Conservation (phyloP, 192 early-diverging fungal species). For the Umbelopsis sp. region DNA sequence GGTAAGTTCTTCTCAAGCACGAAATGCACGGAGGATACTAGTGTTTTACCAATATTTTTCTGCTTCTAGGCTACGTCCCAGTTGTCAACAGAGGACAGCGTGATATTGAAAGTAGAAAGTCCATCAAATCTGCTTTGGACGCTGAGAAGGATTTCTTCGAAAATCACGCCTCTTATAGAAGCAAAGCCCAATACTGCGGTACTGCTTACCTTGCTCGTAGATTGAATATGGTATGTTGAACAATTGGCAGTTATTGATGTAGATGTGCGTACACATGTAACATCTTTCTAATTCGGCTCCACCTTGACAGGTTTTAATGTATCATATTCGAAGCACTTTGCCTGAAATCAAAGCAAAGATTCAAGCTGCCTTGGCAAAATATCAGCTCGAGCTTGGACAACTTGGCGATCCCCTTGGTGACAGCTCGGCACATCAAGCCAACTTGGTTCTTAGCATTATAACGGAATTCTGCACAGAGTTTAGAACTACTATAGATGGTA, state of each 20-base stretch:
- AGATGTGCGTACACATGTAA: no score
- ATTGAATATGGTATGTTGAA: constrained; percentile 87
- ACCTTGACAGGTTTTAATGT: constrained; percentile 86
- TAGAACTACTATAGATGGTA: constrained; percentile 94
- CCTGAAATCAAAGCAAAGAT: constrained; percentile 99
- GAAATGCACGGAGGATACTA: not conserved
- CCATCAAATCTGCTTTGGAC: constrained; percentile 87
- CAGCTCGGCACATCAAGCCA: constrained; percentile 70
- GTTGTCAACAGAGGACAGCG: constrained; percentile 99
- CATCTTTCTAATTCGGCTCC: no score
- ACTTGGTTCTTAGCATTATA: constrained; percentile 94
- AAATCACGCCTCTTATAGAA: constrained; percentile 90
- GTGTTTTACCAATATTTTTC: not conserved
- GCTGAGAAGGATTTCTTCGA: constrained; percentile 92
- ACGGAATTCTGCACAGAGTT: constrained; percentile 99
- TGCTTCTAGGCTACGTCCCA: constrained; percentile 86
- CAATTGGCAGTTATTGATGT: no score
- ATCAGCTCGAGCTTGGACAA: constrained; percentile 80
- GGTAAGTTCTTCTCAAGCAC: constrained; percentile 45
- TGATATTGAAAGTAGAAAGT: constrained; percentile 94
- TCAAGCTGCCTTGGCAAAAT: constrained; percentile 78
- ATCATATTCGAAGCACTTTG: constrained; percentile 97
- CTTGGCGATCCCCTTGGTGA: constrained; percentile 92
- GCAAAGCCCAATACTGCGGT: constrained; percentile 98
- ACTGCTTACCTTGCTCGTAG: constrained; percentile 98